Percentiles rank a stretch among this genome's conserved stretches.
Conservation (phyloP, 2,329 filamentous ascomycete genomes). For the Claviceps pazoutovae region DNA sequence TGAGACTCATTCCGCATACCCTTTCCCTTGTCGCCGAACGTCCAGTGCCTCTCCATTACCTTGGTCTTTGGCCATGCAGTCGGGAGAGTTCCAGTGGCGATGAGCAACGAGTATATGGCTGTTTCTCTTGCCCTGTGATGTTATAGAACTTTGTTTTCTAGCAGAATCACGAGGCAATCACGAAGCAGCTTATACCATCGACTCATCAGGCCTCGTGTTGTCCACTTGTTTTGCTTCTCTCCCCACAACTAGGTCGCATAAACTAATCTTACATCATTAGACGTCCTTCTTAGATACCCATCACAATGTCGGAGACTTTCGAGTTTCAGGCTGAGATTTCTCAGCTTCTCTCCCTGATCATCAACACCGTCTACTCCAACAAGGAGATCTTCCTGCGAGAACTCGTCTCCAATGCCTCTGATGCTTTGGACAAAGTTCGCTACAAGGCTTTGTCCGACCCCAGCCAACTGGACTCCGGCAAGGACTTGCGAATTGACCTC, state of each 20-base stretch:
- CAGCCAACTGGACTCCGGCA: slow-evolving; percentile 90
- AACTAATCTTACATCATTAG: neutral
- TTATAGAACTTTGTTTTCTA: neutral
- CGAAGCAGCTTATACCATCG: neutral
- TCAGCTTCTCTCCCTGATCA: slow-evolving; percentile 98
- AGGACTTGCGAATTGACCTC: slow-evolving; percentile 98
- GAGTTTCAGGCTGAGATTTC: slow-evolving; percentile 99
- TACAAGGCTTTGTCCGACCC: slow-evolving; percentile 97
- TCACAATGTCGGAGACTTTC: slow-evolving; percentile 90
- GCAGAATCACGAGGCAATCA: neutral
- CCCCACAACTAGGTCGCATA: neutral
- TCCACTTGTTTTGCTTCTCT: neutral
- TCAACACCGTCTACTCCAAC: slow-evolving; percentile 99
- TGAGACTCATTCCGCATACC: slow-evolving; percentile 6
- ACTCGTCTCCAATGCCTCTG: slow-evolving; percentile 94
- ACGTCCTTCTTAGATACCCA: slow-evolving; percentile 24
- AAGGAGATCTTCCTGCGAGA: slow-evolving; percentile 99
- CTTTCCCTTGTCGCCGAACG: neutral
- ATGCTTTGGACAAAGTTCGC: slow-evolving; percentile 99
- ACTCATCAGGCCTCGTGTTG: neutral
- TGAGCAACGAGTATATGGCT: neutral
- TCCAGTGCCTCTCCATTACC: neutral
- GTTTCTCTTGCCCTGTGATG: neutral
- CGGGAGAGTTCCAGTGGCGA: neutral
- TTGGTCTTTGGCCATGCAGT: neutral